These are phyloP conservation scores for Candida tallmaniae DNA, from an alignment of 805 yeast genomes.

Conservation along the genomic window DNA sequence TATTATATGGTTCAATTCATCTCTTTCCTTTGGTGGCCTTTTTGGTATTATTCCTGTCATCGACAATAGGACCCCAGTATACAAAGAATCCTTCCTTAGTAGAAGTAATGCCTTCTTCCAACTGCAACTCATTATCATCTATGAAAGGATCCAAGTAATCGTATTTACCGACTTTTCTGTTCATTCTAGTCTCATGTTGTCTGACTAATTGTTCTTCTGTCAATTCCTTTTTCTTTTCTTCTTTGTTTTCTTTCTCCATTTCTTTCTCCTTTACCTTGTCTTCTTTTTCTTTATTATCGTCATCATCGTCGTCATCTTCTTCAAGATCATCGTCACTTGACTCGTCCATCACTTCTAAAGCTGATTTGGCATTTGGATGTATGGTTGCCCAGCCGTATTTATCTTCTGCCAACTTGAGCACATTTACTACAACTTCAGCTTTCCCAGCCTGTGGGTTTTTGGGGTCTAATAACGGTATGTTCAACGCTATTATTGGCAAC, in stretches of 20 bases:
- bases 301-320: conserved; percentile 24
- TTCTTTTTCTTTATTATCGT: conserved; percentile 18
- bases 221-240: conserved; percentile 27
- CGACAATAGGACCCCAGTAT: conserved; percentile 85
- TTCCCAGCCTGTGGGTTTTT: conserved; percentile 51
- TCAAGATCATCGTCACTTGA: conserved; percentile 29
- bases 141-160: conserved; percentile 93
- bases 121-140: conserved; percentile 85
- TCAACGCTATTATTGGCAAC: conserved; percentile 50
- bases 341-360: conserved; percentile 46
- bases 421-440: conserved; percentile 65
- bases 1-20: conserved; percentile 1
- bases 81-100: conserved; percentile 96
- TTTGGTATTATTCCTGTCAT: conserved; percentile 33
- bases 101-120: conserved; percentile 91
- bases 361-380: conserved; percentile 62
- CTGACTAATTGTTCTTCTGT: conserved; percentile 42
- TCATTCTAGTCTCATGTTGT: conserved; percentile 44
- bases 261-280: conserved; percentile 5
- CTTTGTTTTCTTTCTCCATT: conserved; percentile 13
- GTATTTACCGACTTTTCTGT: conserved; percentile 83
- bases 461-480: conserved; percentile 47
- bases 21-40: conserved; percentile 11
- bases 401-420: conserved; percentile 70
- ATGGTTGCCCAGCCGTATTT: conserved; percentile 76